phyloP scores from a whole-genome alignment of 1,139 yeast genomes.

The Yamadazyma oceani region DNA sequence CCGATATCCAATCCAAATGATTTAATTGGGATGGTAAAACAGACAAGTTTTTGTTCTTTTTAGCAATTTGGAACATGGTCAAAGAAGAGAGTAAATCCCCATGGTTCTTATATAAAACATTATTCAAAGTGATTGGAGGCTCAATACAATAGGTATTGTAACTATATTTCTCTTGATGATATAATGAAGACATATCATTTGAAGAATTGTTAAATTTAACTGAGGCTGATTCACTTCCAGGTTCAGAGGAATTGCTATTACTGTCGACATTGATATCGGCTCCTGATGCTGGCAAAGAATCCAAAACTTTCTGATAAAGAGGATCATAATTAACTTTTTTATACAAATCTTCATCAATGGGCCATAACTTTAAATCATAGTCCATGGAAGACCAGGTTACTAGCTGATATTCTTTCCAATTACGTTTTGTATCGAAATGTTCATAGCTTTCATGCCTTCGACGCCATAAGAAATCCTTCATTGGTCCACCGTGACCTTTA shows the following conservation, averaged over 20 bases:
- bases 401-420: conserved; percentile 80
- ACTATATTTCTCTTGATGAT: conserved; percentile 15
- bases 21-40: conserved; percentile 40
- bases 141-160: conserved; percentile 41
- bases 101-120: conserved; percentile 29
- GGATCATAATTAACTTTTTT: conserved; percentile 58
- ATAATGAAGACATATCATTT: background rate
- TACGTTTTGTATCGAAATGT: conserved; percentile 40
- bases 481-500: conserved; percentile 81
- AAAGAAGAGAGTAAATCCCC: conserved; percentile 41
- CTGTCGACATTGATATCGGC: conserved; percentile 18
- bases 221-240: background rate
- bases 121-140: conserved; percentile 39
- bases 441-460: conserved; percentile 45
- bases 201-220: background rate
- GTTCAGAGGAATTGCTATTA: conserved; percentile 9
- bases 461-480: conserved; percentile 88
- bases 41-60: conserved; percentile 25
- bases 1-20: conserved; percentile 91
- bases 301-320: conserved; percentile 30
- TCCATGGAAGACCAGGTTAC: conserved; percentile 92
- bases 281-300: conserved; percentile 13
- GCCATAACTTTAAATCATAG: conserved; percentile 82
- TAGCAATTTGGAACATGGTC: conserved; percentile 35
- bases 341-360: conserved; percentile 59